Percentiles rank a stretch among this genome's conserved stretches.
Conservation (phyloP, 495 filamentous ascomycete species). For the Cladorrhinum samala region DNA sequence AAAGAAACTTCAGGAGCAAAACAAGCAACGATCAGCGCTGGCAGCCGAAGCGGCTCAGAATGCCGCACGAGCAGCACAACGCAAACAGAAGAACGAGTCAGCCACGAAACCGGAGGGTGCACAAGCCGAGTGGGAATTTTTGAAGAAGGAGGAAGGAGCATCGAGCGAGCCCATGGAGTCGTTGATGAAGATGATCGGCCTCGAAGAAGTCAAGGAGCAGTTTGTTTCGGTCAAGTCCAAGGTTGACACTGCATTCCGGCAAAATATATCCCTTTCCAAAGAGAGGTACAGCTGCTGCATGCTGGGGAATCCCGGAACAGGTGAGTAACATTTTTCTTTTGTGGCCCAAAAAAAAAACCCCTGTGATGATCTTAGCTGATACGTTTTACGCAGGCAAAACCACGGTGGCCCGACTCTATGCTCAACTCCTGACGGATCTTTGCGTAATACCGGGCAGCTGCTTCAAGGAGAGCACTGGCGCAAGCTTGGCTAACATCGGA, state of each 20-base stretch:
- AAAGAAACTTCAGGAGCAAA: conserved; percentile 9
- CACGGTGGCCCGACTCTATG: conserved; percentile 73
- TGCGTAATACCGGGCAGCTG: conserved; percentile 47
- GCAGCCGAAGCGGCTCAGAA: background rate
- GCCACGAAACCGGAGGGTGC: too few relatives aligned
- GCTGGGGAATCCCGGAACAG: conserved; percentile 77
- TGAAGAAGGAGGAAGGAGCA: conserved; percentile 47
- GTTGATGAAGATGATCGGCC: conserved; percentile 65
- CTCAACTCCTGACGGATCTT: conserved; percentile 57
- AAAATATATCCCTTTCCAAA: conserved; percentile 47
- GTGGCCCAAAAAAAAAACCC: too few relatives aligned
- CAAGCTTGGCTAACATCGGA: conserved; percentile 58
- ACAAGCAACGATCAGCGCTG: conserved; percentile 4
- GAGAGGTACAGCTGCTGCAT: conserved; percentile 61
- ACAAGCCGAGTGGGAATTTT: conserved; percentile 52
- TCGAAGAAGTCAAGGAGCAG: conserved; percentile 62
- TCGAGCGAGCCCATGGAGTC: conserved; percentile 54
- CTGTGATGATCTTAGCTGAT: too few relatives aligned
- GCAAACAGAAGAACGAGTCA: background rate
- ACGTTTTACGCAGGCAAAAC: conserved; percentile 83
- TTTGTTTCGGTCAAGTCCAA: conserved; percentile 61
- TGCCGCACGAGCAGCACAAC: background rate
- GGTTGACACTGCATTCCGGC: conserved; percentile 55
- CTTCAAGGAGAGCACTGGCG: conserved; percentile 65
- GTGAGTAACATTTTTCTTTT: too few relatives aligned